Conservation (phyloP, 2,329 filamentous ascomycete species). For the Claviceps sp. region DNA sequence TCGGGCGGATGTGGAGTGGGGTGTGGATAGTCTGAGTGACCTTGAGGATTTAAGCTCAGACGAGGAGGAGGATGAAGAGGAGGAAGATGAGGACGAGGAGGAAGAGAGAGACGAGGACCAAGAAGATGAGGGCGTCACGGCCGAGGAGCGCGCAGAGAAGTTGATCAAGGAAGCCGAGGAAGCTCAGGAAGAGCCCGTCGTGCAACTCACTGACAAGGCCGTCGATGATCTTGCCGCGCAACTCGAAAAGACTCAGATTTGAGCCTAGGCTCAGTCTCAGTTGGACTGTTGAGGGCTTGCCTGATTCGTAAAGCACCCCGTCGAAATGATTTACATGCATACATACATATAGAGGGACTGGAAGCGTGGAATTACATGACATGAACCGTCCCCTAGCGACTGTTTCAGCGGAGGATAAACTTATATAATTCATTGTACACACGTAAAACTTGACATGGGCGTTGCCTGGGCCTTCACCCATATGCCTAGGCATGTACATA, state of each 20-base stretch:
- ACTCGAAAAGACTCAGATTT: constrained; percentile 57
- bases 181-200: constrained; percentile 61
- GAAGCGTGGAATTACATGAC: constrained; percentile 13
- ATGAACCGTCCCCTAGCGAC: constrained; percentile 5
- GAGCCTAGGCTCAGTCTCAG: constrained; percentile 1
- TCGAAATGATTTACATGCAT: neutral
- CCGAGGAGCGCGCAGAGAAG: constrained; percentile 55
- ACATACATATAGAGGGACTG: constrained; percentile 6
- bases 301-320: too few species aligned
- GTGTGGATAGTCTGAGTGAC: constrained; percentile 74
- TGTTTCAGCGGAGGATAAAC: too few species aligned
- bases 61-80: constrained; percentile 53
- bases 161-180: constrained; percentile 55
- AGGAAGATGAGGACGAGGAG: neutral
- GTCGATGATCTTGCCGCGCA: constrained; percentile 70
- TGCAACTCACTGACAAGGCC: constrained; percentile 56
- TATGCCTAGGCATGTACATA: too few species aligned
- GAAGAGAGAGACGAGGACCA: constrained; percentile 56
- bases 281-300: too few species aligned
- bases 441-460: too few species aligned
- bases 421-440: too few species aligned
- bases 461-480: too few species aligned
- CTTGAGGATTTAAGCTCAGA: constrained; percentile 64
- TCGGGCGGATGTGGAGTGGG: constrained; percentile 61
- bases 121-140: constrained; percentile 49